These are phyloP conservation scores for Cyberlindnera maritima DNA, from an alignment of 805 yeast genomes.

Conservation along the genomic window DNA sequence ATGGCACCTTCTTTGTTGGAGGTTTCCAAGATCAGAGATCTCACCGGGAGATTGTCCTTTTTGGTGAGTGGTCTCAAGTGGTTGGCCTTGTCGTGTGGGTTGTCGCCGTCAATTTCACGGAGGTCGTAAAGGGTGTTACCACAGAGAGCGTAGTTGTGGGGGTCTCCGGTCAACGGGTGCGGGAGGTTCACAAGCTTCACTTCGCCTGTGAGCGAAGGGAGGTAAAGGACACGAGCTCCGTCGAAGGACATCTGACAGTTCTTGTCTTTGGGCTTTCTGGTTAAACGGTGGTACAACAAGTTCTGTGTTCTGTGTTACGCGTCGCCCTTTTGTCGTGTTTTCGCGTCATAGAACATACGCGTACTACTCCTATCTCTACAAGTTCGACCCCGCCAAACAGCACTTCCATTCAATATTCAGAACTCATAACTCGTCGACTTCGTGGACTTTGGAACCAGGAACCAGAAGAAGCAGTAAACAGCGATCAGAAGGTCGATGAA, in stretches of 20 bases:
- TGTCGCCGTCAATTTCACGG: slow-evolving; percentile 36
- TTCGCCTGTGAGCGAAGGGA: slow-evolving; percentile 7
- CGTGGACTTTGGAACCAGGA: slow-evolving; percentile 4
- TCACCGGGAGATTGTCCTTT: slow-evolving; percentile 34
- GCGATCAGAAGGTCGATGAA: slow-evolving; percentile 9
- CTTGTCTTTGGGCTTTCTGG: too few species aligned
- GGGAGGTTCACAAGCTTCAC: slow-evolving; percentile 17
- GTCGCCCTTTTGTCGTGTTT: slow-evolving; percentile 1
- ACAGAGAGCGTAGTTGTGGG: slow-evolving; percentile 15
- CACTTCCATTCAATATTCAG: background rate
- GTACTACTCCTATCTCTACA: background rate
- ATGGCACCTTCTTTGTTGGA: slow-evolving; percentile 33
- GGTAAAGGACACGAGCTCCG: slow-evolving; percentile 14
- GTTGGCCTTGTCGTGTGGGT: slow-evolving; percentile 32
- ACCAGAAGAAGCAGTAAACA: slow-evolving; percentile 14
- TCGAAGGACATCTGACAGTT: slow-evolving; percentile 14
- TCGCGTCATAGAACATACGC: background rate
- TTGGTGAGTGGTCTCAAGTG: slow-evolving; percentile 28
- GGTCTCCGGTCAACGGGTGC: slow-evolving; percentile 18
- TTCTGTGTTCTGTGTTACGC: background rate
- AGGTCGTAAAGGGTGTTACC: slow-evolving; percentile 36
- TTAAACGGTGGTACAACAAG: too few species aligned
- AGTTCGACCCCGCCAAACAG: background rate
- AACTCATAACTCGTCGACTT: slow-evolving; percentile 6
- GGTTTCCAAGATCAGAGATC: slow-evolving; percentile 34